Evolutionary conservation across 2,329 filamentous ascomycete species (phyloP), one percentile per base, ranked within the genome.

Genomic region (Phaeoacremonium minimum): DNA sequence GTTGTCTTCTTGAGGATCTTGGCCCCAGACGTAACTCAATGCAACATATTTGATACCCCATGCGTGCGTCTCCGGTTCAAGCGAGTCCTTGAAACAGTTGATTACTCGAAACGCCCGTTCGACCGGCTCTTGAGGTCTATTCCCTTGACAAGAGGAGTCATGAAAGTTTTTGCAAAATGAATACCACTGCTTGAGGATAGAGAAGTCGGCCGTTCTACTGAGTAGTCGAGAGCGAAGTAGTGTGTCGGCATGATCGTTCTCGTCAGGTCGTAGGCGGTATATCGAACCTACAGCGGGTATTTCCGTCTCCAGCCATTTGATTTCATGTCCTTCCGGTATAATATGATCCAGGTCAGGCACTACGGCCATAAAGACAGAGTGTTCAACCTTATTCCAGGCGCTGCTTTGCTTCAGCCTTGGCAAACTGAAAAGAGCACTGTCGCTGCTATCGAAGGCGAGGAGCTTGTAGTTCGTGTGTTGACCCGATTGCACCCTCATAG

Each of bases 241-340:
- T 9, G 22, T 26, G 22, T 26, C n/a, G 22, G 22, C 9, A 26
- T 26, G 22, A 9, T 9, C 9, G n/a, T 9, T 9, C 22, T 26
- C 22, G 9, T n/a, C 7, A 6, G 8, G 30, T 9, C 9, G 14
- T 17, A 32, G 15, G 7, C 30, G 30, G 18, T 32, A 32, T 15
- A 32, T 32, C n/a, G 30, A 6, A 18, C 30, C 30, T 6, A 17
- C 15, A 9, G 13, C 3, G 7, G 30, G 30, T 15, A 32, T 32
- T 8, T 32, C 30, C n/a, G 15, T 32, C 17, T 32, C 30, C 30
- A 32, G 30, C 30, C 30, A 32, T 6, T 32, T 16, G 8, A 17
- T 17, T 18, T 18, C 30, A 17, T 32, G 30, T 12, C 30, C 30
- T 8, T 15, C 8, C 7, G 12, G 30, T 17, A 17, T 13, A 8